These are phyloP conservation scores for Fusarium chuoi DNA, from an alignment of 2,329 filamentous ascomycete species.

Conservation along the genomic window DNA sequence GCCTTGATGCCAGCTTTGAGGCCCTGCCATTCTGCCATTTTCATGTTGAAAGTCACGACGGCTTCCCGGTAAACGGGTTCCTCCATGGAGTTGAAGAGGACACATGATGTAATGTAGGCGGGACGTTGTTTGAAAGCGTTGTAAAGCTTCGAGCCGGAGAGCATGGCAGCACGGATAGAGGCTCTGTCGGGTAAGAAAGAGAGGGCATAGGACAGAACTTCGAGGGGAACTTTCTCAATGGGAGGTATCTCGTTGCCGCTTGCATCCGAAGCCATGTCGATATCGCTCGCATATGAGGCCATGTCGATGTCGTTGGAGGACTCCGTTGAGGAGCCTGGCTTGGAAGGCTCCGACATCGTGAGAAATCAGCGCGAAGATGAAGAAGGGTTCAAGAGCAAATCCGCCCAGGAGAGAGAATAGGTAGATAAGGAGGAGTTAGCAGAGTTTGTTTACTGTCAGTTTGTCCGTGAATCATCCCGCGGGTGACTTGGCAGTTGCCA, in stretches of 20 bases:
- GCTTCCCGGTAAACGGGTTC: conserved; percentile 15
- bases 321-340: background rate
- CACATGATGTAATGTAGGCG: background rate
- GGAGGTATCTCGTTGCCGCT: background rate
- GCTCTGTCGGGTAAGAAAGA: conserved; percentile 4
- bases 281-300: background rate
- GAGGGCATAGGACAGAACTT: conserved; percentile 5
- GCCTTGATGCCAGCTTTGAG: background rate
- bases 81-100: conserved; percentile 19
- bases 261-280: background rate
- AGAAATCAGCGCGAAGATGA: background rate
- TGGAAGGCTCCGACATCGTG: conserved; percentile 1
- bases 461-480: background rate
- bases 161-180: background rate
- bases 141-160: conserved; percentile 5
- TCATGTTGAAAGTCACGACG: background rate
- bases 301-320: background rate
- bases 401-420: rapidly evolving
- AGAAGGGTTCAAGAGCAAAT: background rate
- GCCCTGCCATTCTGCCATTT: conserved; percentile 2
- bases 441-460: background rate
- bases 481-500: background rate
- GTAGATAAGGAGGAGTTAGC: background rate
- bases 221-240: background rate
- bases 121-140: background rate